Evolutionary conservation across 169 alveolate species (phyloP).

Genomic region (Besnoitia besnoiti): DNA sequence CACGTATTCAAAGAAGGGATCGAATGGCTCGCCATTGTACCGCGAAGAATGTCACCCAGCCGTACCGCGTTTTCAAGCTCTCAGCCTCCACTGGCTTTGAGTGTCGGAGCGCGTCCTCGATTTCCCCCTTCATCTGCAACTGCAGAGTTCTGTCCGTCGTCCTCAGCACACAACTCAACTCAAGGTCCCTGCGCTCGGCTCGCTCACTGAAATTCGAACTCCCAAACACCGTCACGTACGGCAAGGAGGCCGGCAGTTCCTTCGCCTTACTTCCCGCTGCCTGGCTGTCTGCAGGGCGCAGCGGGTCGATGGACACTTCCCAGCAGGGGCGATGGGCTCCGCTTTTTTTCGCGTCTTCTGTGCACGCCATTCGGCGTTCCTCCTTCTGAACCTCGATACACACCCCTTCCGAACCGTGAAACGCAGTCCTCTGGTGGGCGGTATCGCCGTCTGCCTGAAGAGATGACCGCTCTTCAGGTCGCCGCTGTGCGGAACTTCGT

Average conservation of each 20-base stretch:
- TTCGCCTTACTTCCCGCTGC: no score
- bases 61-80: background rate
- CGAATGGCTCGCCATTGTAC: background rate
- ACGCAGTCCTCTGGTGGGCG: no score
- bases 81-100: background rate
- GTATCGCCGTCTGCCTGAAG: background rate
- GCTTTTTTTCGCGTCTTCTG: no score
- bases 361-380: no score
- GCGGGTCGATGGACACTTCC: no score
- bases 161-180: conserved; percentile 27
- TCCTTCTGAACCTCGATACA: no score
- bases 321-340: no score
- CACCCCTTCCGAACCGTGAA: no score
- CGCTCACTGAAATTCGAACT: conserved; percentile 54
- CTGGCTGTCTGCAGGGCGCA: no score
- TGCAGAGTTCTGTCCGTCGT: conserved; percentile 40
- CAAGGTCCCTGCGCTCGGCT: conserved; percentile 25
- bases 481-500: background rate
- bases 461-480: background rate
- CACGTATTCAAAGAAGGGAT: background rate
- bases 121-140: conserved; percentile 27
- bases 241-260: background rate
- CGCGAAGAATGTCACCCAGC: background rate
- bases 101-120: background rate
- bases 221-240: conserved; percentile 40